Conservation (phyloP, 2,329 filamentous ascomycete genomes). For the Phyllosticta paracitricarpa region DNA sequence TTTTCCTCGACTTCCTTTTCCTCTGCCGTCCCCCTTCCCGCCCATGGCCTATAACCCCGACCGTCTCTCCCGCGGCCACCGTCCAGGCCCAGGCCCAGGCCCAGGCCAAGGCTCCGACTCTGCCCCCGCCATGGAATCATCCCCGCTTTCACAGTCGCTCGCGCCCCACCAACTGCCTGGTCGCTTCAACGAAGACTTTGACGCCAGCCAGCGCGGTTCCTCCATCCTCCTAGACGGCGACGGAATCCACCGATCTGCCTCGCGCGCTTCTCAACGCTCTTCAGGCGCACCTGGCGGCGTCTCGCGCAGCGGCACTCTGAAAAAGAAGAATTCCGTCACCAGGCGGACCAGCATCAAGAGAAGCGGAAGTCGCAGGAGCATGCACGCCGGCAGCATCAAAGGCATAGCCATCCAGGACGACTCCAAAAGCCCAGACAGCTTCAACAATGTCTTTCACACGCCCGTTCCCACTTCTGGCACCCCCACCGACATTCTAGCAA, state of each 20-base stretch:
- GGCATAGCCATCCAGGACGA: constrained; percentile 65
- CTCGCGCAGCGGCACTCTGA: constrained; percentile 64
- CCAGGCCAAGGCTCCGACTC: not conserved
- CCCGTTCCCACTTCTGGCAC: constrained; percentile 80
- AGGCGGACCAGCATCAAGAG: constrained; percentile 66
- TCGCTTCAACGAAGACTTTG: constrained; percentile 62
- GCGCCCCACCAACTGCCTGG: constrained; percentile 26
- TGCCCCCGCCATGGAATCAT: constrained; percentile 15
- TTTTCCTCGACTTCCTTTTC: not conserved
- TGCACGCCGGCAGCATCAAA: constrained; percentile 76
- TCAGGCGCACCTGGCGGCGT: constrained; percentile 31
- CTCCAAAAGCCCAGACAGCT: constrained; percentile 53
- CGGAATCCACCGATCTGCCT: constrained; percentile 48
- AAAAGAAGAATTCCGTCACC: constrained; percentile 76
- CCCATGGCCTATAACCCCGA: not conserved
- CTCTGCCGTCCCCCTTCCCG: not conserved
- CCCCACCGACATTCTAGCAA: constrained; percentile 79
- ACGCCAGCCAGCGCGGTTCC: constrained; percentile 56
- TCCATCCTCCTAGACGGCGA: constrained; percentile 48
- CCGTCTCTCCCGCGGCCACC: not conserved
- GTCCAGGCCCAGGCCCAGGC: not conserved
- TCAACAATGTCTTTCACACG: constrained; percentile 77
- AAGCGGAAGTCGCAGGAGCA: constrained; percentile 69
- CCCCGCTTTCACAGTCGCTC: constrained; percentile 26
- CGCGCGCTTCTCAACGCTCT: constrained; percentile 41